phyloP scores from a whole-genome alignment of 83 land plant species.

The Thuja plicata region DNA sequence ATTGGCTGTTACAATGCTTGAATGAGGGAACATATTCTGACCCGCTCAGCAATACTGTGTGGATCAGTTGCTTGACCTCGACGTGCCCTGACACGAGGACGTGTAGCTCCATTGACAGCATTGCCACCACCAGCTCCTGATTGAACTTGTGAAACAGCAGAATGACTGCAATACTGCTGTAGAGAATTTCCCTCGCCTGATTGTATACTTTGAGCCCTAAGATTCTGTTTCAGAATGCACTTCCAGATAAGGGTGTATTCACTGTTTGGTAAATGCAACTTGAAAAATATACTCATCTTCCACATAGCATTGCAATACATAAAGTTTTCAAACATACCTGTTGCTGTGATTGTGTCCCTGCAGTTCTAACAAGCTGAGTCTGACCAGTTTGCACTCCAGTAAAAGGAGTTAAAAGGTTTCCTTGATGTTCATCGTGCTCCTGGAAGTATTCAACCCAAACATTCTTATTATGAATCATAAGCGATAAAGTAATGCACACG shows the following conservation, averaged over 20 bases:
- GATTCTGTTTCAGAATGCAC: not conserved
- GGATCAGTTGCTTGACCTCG: constrained; percentile 83
- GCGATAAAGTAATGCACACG: not conserved
- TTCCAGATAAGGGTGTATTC: not conserved
- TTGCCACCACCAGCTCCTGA: constrained; percentile 13
- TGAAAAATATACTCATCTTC: not conserved
- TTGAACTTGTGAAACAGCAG: constrained; percentile 24
- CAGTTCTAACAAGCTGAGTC: not conserved
- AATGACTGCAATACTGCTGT: not conserved
- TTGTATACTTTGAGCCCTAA: constrained; percentile 11
- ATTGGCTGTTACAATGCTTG: constrained; percentile 17
- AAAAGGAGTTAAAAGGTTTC: constrained; percentile 15
- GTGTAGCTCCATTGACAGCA: constrained; percentile 27
- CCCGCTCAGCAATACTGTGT: constrained; percentile 77
- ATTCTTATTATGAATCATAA: not conserved
- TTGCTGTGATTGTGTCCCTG: constrained; percentile 12
- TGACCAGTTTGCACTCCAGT: constrained; percentile 3
- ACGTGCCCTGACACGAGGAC: constrained; percentile 69
- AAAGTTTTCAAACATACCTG: constrained; percentile 12
- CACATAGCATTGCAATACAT: not conserved
- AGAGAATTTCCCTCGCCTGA: constrained; percentile 15
- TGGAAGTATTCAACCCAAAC: constrained; percentile 1
- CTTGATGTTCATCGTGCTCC: constrained; percentile 22
- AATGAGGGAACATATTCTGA: constrained; percentile 21
- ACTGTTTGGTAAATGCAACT: not conserved